phyloP scores from a whole-genome alignment of 352 stramenopile species.

The Pythium biforme region DNA sequence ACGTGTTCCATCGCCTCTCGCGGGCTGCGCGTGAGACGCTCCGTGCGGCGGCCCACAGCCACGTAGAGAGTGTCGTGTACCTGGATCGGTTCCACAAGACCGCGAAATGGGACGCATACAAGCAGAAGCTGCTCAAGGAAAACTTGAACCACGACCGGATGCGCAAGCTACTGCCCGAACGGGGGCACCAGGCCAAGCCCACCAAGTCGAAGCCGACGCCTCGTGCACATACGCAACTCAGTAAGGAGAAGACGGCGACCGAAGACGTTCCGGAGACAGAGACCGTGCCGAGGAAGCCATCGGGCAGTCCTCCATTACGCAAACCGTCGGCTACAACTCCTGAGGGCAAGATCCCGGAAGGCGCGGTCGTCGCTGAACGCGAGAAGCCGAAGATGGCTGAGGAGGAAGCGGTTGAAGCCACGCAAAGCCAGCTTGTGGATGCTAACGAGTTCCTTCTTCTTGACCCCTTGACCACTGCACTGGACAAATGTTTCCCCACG shows the following conservation, averaged over 20 bases:
- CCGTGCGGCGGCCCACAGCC: constrained; percentile 39
- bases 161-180: constrained; percentile 36
- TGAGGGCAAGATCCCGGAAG: not conserved
- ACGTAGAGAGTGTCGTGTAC: constrained; percentile 56
- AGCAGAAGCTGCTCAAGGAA: constrained; percentile 43
- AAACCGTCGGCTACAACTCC: not conserved
- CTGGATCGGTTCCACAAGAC: constrained; percentile 73
- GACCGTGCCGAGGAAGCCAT: not conserved
- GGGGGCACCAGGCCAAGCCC: not conserved
- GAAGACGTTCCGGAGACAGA: not conserved
- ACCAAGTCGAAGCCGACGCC: not conserved
- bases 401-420: not conserved
- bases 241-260: too few relatives aligned
- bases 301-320: not conserved
- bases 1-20: constrained; percentile 73
- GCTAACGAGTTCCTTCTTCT: constrained; percentile 64
- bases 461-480: constrained; percentile 17
- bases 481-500: constrained; percentile 20
- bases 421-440: constrained; percentile 32
- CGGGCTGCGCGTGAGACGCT: constrained; percentile 53
- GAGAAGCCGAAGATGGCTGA: not conserved
- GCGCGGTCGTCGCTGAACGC: not conserved
- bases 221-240: not conserved
- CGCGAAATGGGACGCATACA: constrained; percentile 61
- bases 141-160: constrained; percentile 52